Evolutionary conservation across 805 yeast species (phyloP), one percentile per base, ranked within the genome.

Genomic region (Zygoascus ofunaensis): DNA sequence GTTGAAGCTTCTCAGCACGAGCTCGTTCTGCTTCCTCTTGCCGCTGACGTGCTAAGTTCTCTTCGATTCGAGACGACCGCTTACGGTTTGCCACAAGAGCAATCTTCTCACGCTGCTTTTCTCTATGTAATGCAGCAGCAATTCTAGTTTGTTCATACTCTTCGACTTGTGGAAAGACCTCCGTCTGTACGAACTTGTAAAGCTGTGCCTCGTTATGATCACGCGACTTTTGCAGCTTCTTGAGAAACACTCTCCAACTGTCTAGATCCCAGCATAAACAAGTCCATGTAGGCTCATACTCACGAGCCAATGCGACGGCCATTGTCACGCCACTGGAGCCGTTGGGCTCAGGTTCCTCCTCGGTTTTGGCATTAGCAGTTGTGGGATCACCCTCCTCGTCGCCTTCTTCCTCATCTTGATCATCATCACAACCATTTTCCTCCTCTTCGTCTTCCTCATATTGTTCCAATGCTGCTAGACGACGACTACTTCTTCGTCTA

Each of bases 41-140:
- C 41, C 51, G 50, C 37, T 48, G 46, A 4, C 47, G 48, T 10
- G 41, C 43, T 37, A 49, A 49, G 41, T 53, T 46, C 37, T 51
- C 55, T 37, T 61, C 65, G 19, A 61, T 48, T 17, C 66, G 58
- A 17, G 62, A 54, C 1, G 64, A 58, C 23, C 61, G 53, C 48
- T 61, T 62, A 3, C 65, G 50, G 37, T 56, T 59, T 24, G 63
- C 63, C 33, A 53, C 53, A 10, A 57, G 21, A 4, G 56, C 40
- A 10, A 51, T 50, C 43, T 53, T 55, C 14, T 45, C 49, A 15
- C 64, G 52, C 21, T 50, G 55, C 30, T 43, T 43, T 32, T 55
- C 55, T 18, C 64, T 52, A 5, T 47, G 42, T 21, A 37, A 49
- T 14, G 64, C 64, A 12, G 50, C 49, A 17, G 44, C 37, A 20